Base-by-base conservation (phyloP, 1,284 basidiomycete species). In the Tilletia horrida region DNA sequence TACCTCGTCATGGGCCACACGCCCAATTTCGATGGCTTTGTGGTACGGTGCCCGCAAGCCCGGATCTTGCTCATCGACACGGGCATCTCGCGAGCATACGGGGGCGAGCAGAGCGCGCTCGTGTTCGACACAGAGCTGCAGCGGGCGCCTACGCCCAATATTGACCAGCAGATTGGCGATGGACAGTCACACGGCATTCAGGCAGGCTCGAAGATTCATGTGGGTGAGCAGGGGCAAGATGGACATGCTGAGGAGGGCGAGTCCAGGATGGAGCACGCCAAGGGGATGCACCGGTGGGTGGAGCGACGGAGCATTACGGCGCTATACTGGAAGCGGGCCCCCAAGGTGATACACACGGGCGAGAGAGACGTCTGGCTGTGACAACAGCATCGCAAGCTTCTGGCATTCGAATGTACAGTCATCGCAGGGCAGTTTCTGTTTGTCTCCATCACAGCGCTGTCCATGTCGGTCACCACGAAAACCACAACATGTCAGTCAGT, bases 1-100 rank as follows among this genome's bases (percentile, higher is more conserved):
- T 50, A 43, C 35, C 48, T 66, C 11, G 61, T 67, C 21, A 62
- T 63, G 66, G 59, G 66, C 23, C 66, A 62, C 67, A 81, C 79
- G 2, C 79, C 79, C 0, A 73, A 78, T 31, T 69, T 81, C 8
- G 66, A 73, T 44, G 79, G 79, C 29, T 78, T 81, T 55, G 74
- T 74, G 4, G 65, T 67, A 7, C 66, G 80, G 2, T 81, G 80
- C 68, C 25, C 35, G 0, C 29, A 61, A 14, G 47, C 63, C 1
- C 31, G 62, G 21, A 65, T 81, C 42, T 64, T 77, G 2, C 67
- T 81, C 59, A 81, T 81, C 50, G 80, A 81, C 48, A 81, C 80
- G 1, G 80, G 80, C 25, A 80, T 81, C 47, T 74, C 71, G 18
- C 45, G 67, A 1, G 79, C 77, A 1, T 81, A 81, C 43, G 78